Base-by-base conservation (phyloP, 495 filamentous ascomycete species). In the Aspergillus hancockii region DNA sequence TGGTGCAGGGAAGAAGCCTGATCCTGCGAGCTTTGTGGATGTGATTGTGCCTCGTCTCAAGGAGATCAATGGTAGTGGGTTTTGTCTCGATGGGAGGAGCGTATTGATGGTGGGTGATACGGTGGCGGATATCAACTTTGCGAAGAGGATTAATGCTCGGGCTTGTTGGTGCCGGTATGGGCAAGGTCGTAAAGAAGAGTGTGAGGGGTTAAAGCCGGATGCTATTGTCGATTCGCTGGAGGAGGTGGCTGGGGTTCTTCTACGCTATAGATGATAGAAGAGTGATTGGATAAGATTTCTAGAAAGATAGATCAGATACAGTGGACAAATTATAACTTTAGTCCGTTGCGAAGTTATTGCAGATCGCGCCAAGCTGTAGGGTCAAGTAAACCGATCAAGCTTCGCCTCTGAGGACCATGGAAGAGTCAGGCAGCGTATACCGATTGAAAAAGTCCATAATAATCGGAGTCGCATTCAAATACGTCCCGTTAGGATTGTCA, bases 401-500 rank as follows among this genome's bases (percentile, higher is more conserved):
- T 7, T 28, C 25, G 7, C 7, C 25, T 7, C 7, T 28, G 25
- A 28, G 3, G 7, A 28, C 4, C 34, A 2, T 10, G 3, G 3
- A 10, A 14, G 34, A 3, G 8, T 36, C 13, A 36, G 34, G 4
- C 12, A 57, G 52, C 19, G 49, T 34, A 41, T 49, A 59, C 54
- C 45, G 16, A 0, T 50, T 23, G 54, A 79, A 79, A 54, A 74
- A 79, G 19, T 71, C 63, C 68, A 77, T 69, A 32, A 77, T 75
- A 8, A 65, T 52, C 21, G 68, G 51, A 49, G 72, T 75, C 50
- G 75, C 75, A 58, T 77, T 68, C 34, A 71, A 73, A 34, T 67
- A 67, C 14, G 74, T 67, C 13, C 68, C 57, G 36, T 55, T 53
- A 4, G 55, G 43, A 36, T 75, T 75, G 55, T 77, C 75, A 0